Percentiles rank a stretch among this genome's conserved stretches.
Conservation (phyloP, 495 filamentous ascomycete genomes). For the Elasticomyces elasticus region DNA sequence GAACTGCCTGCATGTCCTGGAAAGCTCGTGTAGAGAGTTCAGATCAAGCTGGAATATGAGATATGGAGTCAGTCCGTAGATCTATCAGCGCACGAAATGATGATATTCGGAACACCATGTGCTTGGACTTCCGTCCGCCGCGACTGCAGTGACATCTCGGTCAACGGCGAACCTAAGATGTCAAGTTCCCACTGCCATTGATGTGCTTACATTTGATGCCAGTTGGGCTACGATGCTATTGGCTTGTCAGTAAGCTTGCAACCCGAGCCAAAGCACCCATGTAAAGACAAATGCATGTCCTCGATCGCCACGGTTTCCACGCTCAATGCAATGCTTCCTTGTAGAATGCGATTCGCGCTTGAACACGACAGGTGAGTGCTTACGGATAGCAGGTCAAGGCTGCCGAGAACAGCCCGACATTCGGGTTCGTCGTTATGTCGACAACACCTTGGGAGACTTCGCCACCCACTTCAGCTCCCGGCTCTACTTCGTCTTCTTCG, state of each 20-base stretch:
- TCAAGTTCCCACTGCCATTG: too few relatives aligned
- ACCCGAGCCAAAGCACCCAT: not conserved
- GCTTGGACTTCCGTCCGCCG: too few relatives aligned
- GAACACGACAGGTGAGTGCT: constrained; percentile 15
- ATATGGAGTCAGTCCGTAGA: too few relatives aligned
- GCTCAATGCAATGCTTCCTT: too few relatives aligned
- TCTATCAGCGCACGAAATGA: too few relatives aligned
- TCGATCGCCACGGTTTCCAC: too few relatives aligned
- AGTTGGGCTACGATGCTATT: constrained; percentile 66
- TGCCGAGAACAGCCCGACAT: constrained; percentile 60
- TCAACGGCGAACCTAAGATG: too few relatives aligned
- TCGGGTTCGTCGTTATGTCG: constrained; percentile 47
- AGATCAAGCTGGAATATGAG: too few relatives aligned
- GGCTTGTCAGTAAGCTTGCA: not conserved
- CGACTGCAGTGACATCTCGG: too few relatives aligned
- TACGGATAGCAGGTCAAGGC: constrained; percentile 89
- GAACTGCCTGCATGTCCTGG: constrained; percentile 69
- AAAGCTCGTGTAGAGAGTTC: constrained; percentile 72
- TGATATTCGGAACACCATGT: too few relatives aligned
- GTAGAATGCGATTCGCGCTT: too few relatives aligned
- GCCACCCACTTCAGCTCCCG: constrained; percentile 5
- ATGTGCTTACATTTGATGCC: constrained; percentile 50
- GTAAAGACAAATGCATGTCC: too few relatives aligned
- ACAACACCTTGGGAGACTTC: not conserved
- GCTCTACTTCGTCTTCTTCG: constrained; percentile 3